Base-by-base conservation (phyloP, 78 protist species). In the Dictyostelium discoideum region DNA sequence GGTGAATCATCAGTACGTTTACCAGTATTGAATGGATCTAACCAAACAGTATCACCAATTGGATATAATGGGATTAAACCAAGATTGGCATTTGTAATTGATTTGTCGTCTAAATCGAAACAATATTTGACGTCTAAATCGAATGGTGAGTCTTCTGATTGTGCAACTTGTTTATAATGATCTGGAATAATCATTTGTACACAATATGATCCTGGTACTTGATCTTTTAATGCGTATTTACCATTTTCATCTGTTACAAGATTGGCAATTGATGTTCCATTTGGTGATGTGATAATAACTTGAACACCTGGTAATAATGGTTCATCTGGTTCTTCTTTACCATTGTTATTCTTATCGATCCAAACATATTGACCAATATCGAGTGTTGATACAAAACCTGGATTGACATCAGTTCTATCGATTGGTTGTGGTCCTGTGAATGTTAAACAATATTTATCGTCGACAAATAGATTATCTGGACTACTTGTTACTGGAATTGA, bases 191-290 rank as follows among this genome's bases (percentile, higher is more conserved):
- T 48, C 24, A 72, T n/a, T 42, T 72, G 80, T 2, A 85, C 69
- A 69, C 72, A 69, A 69, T 85, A 85, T 29, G 16, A 22, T 14
- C 90, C 90, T 85, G 90, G 90, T 1, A 46, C 72, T 18, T 67
- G 50, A n/a, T 85, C 67, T n/a, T 85, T 37, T 18, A 85, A 18
- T 18, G 39, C 8, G 29, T 72, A 65, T 24, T 40, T 8, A 46
- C 90, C 90, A 24, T 85, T 46, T 46, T 24, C 16, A 72, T 85
- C 90, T n/a, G 90, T 72, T 0, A 16, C 22, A 3, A 26, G 20
- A 42, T 32, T 65, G 1, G 85, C 44, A n/a, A 13, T 48, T 57
- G n/a, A 78, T 14, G 63, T 87, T 18, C 84, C 93, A 54, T 39
- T 78, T 50, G 72, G 69, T 73, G 77, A 48, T 50, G 16, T 24